phyloP scores from a whole-genome alignment of 805 yeast genomes.

The Tetrapisispora namnaoensis region DNA sequence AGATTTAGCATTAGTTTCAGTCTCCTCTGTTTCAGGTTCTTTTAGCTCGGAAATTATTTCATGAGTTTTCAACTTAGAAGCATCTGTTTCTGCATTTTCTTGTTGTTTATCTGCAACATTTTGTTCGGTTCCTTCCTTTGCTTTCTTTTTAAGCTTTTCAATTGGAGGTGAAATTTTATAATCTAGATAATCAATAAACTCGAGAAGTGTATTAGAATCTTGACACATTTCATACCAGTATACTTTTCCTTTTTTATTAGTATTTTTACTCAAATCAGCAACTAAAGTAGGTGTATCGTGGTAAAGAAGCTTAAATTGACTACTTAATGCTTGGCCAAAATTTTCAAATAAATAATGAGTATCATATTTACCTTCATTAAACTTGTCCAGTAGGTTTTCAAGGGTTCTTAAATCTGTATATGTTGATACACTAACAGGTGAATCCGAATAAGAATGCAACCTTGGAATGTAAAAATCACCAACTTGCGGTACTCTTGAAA shows the following conservation, averaged over 20 bases:
- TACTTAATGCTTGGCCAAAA: slow-evolving; percentile 16
- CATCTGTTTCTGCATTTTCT: background rate
- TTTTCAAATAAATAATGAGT: slow-evolving; percentile 14
- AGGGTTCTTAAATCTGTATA: slow-evolving; percentile 15
- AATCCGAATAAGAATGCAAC: slow-evolving; percentile 12
- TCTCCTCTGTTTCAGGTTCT: background rate
- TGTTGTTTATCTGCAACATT: background rate
- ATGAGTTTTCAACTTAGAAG: background rate
- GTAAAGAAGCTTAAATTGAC: slow-evolving; percentile 20
- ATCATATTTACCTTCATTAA: slow-evolving; percentile 18
- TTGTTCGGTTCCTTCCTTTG: background rate
- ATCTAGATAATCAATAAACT: slow-evolving; percentile 17
- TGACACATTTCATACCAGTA: slow-evolving; percentile 27
- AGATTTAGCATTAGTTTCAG: background rate
- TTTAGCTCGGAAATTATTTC: background rate
- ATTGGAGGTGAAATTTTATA: slow-evolving; percentile 8
- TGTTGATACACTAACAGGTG: slow-evolving; percentile 11
- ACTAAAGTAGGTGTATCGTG: slow-evolving; percentile 20
- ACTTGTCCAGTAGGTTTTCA: slow-evolving; percentile 13
- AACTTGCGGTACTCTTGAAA: slow-evolving; percentile 20
- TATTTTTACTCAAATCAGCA: slow-evolving; percentile 11
- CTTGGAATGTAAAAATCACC: slow-evolving; percentile 25
- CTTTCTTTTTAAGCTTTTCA: slow-evolving; percentile 1
- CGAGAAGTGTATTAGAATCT: slow-evolving; percentile 17
- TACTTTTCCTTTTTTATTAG: slow-evolving; percentile 4